phyloP scores from a whole-genome alignment of 768 basidiomycete species.

The Heimioporus sp. region DNA sequence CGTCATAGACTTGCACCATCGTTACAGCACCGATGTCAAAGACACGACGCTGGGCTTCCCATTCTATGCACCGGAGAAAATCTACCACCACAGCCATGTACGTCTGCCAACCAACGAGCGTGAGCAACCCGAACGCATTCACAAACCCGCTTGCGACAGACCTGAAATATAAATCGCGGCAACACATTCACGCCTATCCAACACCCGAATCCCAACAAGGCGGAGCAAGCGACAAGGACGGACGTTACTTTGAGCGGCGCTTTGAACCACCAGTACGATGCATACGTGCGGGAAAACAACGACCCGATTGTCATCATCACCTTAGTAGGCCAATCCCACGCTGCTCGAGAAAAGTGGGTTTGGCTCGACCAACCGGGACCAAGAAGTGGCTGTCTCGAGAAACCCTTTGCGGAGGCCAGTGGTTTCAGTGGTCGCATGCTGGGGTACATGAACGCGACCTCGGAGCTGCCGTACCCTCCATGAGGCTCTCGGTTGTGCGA shows the following conservation, averaged over 20 bases:
- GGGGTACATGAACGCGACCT: background rate
- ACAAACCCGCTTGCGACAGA: background rate
- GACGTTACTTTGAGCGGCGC: background rate
- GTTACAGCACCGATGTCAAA: background rate
- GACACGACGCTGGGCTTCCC: constrained; percentile 4
- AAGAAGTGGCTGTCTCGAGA: background rate
- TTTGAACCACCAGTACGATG: constrained; percentile 10
- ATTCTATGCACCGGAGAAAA: constrained; percentile 8
- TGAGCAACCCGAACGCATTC: background rate
- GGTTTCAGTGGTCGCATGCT: background rate
- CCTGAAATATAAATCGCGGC: background rate
- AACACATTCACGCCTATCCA: background rate
- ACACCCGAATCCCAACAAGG: background rate
- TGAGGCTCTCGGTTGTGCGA: background rate
- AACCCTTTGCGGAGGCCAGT: background rate
- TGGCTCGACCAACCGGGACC: background rate
- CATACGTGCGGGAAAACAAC: constrained; percentile 1
- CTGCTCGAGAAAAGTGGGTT: background rate
- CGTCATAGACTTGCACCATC: background rate
- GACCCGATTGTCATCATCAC: background rate
- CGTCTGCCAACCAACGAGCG: background rate
- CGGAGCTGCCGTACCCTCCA: constrained; percentile 3
- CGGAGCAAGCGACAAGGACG: background rate
- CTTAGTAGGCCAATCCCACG: background rate
- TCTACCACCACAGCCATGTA: background rate